A percentile compares a stretch with the other conserved stretches of the same genome.
These are phyloP conservation scores for Podospora didyma DNA, from an alignment of 495 filamentous ascomycete genomes.

Conservation along the genomic window DNA sequence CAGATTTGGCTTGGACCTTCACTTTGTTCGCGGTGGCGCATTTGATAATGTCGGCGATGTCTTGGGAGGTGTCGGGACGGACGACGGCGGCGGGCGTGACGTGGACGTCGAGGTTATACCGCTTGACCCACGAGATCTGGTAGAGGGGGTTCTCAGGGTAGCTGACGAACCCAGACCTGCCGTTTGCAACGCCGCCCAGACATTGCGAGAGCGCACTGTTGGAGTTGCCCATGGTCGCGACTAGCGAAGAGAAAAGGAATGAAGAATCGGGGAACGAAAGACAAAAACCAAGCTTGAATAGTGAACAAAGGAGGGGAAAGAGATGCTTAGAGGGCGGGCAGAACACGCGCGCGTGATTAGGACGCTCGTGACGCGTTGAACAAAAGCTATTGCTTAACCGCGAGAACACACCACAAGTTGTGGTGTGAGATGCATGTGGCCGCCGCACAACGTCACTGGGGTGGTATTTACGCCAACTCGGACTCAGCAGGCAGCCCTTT, in stretches of 20 bases:
- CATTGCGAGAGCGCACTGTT: conserved; percentile 33
- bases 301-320: too few relatives aligned
- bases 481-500: too few relatives aligned
- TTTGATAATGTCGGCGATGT: conserved; percentile 56
- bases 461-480: too few relatives aligned
- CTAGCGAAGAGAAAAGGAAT: background rate
- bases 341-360: too few relatives aligned
- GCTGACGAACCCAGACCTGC: conserved; percentile 36
- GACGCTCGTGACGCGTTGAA: too few relatives aligned
- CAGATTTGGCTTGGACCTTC: conserved; percentile 65
- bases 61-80: conserved; percentile 50
- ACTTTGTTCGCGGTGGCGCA: conserved; percentile 52
- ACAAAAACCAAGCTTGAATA: too few relatives aligned
- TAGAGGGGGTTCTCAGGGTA: conserved; percentile 36
- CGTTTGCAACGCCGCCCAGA: conserved; percentile 36
- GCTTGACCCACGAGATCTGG: conserved; percentile 40
- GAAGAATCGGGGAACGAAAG: too few relatives aligned
- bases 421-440: too few relatives aligned
- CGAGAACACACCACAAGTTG: too few relatives aligned
- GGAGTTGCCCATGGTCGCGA: conserved; percentile 24
- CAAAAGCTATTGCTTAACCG: too few relatives aligned
- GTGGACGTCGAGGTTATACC: conserved; percentile 61
- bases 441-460: too few relatives aligned
- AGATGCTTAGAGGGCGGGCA: too few relatives aligned
- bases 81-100: conserved; percentile 61